A percentile compares a stretch with the other conserved stretches of the same genome.
These are phyloP conservation scores for Globisporangium spiculum DNA, from an alignment of 352 stramenopile genomes.

Conservation along the genomic window DNA sequence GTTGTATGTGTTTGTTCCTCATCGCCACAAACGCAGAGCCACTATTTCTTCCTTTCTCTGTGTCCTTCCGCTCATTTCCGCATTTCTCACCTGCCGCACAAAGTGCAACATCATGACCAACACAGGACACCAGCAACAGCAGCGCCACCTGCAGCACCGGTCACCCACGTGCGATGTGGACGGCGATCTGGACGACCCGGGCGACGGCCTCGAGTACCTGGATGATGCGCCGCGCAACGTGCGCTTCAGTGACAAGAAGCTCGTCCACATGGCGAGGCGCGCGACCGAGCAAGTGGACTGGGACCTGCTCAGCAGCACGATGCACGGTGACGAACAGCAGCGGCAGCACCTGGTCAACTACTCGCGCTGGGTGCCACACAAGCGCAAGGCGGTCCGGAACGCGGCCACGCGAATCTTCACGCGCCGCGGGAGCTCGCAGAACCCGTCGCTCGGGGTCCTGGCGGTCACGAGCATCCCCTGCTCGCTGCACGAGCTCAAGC, in stretches of 20 bases:
- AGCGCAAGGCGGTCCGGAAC: neutral
- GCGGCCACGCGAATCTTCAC: neutral
- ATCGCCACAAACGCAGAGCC: neutral
- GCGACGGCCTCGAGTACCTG: neutral
- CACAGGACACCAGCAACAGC: neutral
- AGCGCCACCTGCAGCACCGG: neutral
- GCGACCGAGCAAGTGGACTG: neutral
- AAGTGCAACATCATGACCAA: neutral
- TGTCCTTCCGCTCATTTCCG: neutral
- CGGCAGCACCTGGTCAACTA: neutral
- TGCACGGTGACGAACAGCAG: neutral
- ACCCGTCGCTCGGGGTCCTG: neutral
- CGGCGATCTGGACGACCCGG: neutral
- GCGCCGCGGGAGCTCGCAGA: neutral
- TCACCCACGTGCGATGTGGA: neutral
- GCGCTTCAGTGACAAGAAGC: neutral
- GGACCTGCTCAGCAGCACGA: neutral
- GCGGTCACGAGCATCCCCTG: neutral
- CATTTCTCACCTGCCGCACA: neutral
- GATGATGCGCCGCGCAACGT: neutral
- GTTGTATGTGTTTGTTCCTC: neutral
- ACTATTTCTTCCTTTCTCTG: neutral
- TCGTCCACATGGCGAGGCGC: neutral
- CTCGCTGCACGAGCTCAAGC: slow-evolving; percentile 4
- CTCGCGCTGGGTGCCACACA: neutral